phyloP scores from a whole-genome alignment of 2,329 filamentous ascomycete species.

The Pseudopithomyces chartarum region DNA sequence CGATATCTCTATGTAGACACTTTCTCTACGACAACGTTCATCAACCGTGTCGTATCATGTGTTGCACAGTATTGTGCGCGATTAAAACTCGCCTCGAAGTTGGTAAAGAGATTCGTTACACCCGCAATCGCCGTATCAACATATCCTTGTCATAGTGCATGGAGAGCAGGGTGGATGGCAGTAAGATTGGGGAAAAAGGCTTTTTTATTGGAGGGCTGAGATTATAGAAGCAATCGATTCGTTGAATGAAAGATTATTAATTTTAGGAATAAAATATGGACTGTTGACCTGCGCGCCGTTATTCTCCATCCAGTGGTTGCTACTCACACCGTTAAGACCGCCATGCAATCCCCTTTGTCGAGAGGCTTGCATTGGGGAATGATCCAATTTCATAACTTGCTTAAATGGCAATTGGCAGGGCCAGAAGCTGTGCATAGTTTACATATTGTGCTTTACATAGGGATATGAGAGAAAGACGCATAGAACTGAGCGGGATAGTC shows the following conservation, averaged over 20 bases:
- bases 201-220: constrained; percentile 49
- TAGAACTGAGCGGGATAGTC: constrained; percentile 32
- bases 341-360: constrained; percentile 7
- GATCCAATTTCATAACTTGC: constrained; percentile 22
- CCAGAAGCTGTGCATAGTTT: constrained; percentile 29
- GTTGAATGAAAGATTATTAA: constrained; percentile 51
- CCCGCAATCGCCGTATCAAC: constrained; percentile 27
- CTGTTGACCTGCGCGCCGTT: constrained; percentile 17
- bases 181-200: constrained; percentile 27
- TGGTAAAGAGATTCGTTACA: constrained; percentile 24
- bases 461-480: constrained; percentile 34
- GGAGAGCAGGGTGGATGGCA: constrained; percentile 23
- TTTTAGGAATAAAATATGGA: constrained; percentile 52
- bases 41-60: constrained; percentile 31
- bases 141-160: constrained; percentile 33
- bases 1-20: constrained; percentile 28
- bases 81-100: constrained; percentile 35
- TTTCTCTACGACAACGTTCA: constrained; percentile 36
- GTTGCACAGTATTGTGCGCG: constrained; percentile 27
- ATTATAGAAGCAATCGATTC: constrained; percentile 42
- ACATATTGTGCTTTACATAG: constrained; percentile 24
- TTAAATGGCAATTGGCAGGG: constrained; percentile 28
- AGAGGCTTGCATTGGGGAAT: constrained; percentile 27
- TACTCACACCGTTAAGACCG: constrained; percentile 21
- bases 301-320: constrained; percentile 20